Conservation (phyloP, 2,329 filamentous ascomycete genomes). For the Aspergillus tanneri region DNA sequence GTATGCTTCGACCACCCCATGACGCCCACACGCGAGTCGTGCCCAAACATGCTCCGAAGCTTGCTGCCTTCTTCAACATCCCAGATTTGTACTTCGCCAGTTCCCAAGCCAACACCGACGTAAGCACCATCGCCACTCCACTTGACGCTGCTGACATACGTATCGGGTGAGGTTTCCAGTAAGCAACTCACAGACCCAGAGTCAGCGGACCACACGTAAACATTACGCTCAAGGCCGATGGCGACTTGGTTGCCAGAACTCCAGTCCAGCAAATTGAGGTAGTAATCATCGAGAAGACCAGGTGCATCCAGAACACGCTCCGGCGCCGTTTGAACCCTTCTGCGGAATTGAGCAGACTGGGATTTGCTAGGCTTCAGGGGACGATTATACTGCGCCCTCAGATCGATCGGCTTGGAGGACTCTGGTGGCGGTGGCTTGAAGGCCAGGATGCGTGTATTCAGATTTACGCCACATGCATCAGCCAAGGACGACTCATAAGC, state of each 20-base stretch:
- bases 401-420: conserved; percentile 96
- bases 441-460: conserved; percentile 92
- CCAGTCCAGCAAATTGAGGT: conserved; percentile 98
- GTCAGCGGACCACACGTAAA: conserved; percentile 98
- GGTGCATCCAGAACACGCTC: conserved; percentile 96
- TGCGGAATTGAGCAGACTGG: conserved; percentile 79
- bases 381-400: conserved; percentile 96
- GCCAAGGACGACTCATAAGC: conserved; percentile 92
- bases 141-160: conserved; percentile 96
- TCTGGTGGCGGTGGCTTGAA: conserved; percentile 99
- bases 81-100: conserved; percentile 98
- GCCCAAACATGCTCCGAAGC: conserved; percentile 97
- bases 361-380: conserved; percentile 77
- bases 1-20: conserved; percentile 99
- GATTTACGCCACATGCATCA: conserved; percentile 84
- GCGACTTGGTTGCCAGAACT: conserved; percentile 96
- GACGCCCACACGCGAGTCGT: conserved; percentile 92
- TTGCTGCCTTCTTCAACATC: conserved; percentile 93
- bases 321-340: conserved; percentile 88
- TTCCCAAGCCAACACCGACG: conserved; percentile 89
- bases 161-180: conserved; percentile 82
- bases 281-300: conserved; percentile 96
- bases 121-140: conserved; percentile 98
- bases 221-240: conserved; percentile 92
- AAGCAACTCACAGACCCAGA: conserved; percentile 85